A percentile compares a stretch with the other conserved stretches of the same genome.
Conservation (phyloP, 352 stramenopile genomes). For the Pythium rhizo-oryzae region DNA sequence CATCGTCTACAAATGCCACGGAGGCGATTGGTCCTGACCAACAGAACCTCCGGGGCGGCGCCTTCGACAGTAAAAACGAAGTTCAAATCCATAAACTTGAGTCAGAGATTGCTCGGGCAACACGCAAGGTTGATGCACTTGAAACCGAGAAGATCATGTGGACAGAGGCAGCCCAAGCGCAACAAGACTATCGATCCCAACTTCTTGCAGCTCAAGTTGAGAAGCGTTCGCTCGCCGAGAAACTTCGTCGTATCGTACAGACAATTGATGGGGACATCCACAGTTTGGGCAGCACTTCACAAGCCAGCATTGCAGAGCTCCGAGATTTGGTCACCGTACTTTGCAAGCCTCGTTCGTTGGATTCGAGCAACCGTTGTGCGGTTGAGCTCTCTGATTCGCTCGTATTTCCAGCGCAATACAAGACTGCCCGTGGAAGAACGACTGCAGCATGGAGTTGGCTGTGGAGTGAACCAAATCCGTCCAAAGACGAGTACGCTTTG, state of each 20-base stretch:
- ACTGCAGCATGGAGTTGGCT: not conserved
- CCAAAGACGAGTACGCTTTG: slow-evolving; percentile 1
- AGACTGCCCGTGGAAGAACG: not conserved
- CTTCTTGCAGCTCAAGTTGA: slow-evolving; percentile 6
- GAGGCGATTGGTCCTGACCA: not conserved
- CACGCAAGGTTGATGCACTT: slow-evolving; percentile 5
- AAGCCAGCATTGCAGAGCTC: not conserved
- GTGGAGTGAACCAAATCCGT: not conserved
- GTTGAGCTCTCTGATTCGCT: not conserved
- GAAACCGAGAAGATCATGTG: slow-evolving; percentile 14
- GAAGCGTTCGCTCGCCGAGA: slow-evolving; percentile 2
- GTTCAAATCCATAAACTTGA: slow-evolving; percentile 6
- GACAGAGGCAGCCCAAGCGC: slow-evolving; percentile 8
- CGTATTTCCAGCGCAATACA: not conserved
- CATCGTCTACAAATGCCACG: not conserved
- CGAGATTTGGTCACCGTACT: not conserved
- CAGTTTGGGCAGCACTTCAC: too few species aligned
- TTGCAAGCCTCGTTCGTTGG: not conserved
- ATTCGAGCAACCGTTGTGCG: not conserved
- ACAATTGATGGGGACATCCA: not conserved
- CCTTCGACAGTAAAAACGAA: not conserved
- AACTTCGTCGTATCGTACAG: slow-evolving; percentile 1
- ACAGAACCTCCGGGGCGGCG: not conserved
- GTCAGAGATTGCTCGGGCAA: not conserved
- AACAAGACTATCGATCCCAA: slow-evolving; percentile 11